These are phyloP conservation scores for Solanum aculeatissimum DNA, from an alignment of 305 asterid species.

Conservation along the genomic window DNA sequence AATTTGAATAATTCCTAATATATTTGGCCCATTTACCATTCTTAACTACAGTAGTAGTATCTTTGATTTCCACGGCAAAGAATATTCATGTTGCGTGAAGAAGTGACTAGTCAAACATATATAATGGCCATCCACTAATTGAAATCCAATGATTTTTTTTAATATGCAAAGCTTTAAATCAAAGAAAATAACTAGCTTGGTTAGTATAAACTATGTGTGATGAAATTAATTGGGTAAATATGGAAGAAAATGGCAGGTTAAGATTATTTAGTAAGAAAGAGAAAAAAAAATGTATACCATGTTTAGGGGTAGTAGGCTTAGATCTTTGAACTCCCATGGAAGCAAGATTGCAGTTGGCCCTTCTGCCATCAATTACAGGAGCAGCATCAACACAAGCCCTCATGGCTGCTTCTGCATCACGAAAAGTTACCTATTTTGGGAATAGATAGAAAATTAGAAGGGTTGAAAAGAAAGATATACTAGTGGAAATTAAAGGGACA, in stretches of 20 bases:
- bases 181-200: neutral
- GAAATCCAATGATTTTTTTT: neutral
- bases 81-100: conserved; percentile 3
- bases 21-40: too few species aligned
- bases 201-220: neutral
- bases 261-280: too few species aligned
- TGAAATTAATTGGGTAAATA: neutral
- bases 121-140: neutral
- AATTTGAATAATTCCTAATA: too few species aligned
- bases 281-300: conserved; percentile 35
- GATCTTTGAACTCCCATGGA: conserved; percentile 96
- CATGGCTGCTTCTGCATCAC: conserved; percentile 92
- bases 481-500: neutral
- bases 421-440: conserved; percentile 63
- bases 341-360: conserved; percentile 98
- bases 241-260: neutral
- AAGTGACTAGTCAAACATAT: neutral
- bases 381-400: conserved; percentile 88
- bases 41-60: neutral
- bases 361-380: conserved; percentile 95
- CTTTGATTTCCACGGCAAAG: conserved; percentile 2
- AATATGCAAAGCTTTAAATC: neutral
- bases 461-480: neutral
- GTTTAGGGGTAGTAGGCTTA: conserved; percentile 86
- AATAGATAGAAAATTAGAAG: neutral